Evolutionary conservation across 257 asterid genomes (phyloP).

Genomic region (Nicotiana otophora): DNA sequence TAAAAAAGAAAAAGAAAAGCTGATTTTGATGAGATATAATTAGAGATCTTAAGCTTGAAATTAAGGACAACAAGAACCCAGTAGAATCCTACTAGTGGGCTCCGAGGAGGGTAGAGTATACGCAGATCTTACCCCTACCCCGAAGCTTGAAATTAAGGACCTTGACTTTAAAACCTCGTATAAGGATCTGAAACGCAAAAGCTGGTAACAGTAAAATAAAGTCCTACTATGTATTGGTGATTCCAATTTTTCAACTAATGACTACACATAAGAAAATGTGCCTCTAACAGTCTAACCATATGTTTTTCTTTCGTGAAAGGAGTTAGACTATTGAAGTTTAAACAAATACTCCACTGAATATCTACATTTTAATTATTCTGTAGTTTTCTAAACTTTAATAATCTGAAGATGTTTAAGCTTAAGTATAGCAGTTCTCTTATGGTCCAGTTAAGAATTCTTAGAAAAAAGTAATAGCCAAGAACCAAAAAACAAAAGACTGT

Average conservation of each 20-base stretch:
- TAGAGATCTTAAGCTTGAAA: neutral
- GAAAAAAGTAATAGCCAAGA: neutral
- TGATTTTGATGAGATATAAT: neutral
- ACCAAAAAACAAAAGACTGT: neutral
- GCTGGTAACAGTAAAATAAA: neutral
- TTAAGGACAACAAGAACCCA: neutral
- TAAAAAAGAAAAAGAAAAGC: neutral
- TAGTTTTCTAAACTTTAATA: neutral
- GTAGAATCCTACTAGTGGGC: too few relatives aligned
- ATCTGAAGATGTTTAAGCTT: neutral
- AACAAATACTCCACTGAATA: neutral
- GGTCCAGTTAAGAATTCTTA: neutral
- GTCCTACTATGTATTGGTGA: neutral
- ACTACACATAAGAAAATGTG: neutral
- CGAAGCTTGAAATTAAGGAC: neutral
- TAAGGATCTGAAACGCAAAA: conserved; percentile 1
- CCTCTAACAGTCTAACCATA: neutral
- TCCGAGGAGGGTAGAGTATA: too few relatives aligned
- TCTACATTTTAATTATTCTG: neutral
- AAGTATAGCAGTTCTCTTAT: neutral
- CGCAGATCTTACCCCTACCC: too few relatives aligned
- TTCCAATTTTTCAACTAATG: neutral
- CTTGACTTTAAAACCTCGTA: neutral
- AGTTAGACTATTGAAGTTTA: neutral
- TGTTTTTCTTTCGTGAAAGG: neutral